These are phyloP conservation scores for Ophiostoma perfectum DNA, from an alignment of 2,329 filamentous ascomycete species.

Conservation along the genomic window DNA sequence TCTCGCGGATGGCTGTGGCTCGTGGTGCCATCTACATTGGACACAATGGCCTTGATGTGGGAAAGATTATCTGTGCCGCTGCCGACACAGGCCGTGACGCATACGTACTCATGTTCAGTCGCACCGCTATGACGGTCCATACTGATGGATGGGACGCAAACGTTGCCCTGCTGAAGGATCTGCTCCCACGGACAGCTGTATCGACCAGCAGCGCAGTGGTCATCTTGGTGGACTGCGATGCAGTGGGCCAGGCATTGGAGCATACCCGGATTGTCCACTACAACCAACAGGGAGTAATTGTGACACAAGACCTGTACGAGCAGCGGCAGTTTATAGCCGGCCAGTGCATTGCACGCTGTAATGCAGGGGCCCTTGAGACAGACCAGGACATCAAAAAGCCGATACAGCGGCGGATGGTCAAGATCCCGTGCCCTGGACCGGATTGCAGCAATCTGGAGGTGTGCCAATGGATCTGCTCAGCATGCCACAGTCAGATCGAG, in stretches of 20 bases:
- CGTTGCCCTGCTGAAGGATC: not conserved
- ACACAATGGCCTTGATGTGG: not conserved
- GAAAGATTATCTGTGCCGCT: not conserved
- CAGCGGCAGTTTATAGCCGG: not conserved
- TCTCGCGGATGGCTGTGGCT: not conserved
- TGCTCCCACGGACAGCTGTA: not conserved
- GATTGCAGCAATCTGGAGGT: slow-evolving; percentile 11
- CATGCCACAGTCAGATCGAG: slow-evolving; percentile 30
- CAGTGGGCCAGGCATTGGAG: not conserved
- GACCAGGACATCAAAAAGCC: not conserved
- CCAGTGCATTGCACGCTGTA: not conserved
- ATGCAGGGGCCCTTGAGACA: not conserved
- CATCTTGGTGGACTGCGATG: not conserved
- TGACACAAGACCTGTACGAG: not conserved
- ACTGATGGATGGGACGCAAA: not conserved
- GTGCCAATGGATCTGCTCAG: slow-evolving; percentile 27
- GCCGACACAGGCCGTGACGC: not conserved
- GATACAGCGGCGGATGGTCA: not conserved
- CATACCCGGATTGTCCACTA: not conserved
- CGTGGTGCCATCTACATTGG: not conserved
- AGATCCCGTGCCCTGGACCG: not conserved
- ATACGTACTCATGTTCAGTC: not conserved
- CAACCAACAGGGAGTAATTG: not conserved
- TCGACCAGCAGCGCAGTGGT: not conserved
- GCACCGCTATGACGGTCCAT: not conserved